Evolutionary conservation across 805 yeast species (phyloP).

Genomic region (Kodamaea nitidulidarum): DNA sequence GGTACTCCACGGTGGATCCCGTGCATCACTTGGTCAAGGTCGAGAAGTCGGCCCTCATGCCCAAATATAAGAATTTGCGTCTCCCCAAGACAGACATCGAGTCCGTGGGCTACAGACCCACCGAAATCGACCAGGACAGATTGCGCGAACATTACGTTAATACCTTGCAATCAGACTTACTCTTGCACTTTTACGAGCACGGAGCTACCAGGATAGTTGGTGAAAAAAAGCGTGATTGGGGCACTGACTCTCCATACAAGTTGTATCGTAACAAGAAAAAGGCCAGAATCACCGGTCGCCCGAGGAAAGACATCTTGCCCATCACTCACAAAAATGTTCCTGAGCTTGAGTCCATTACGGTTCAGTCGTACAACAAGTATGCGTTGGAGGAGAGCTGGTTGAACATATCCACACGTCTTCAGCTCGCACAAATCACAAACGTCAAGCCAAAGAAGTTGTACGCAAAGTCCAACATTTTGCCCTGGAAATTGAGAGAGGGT

Average conservation of each 20-base stretch:
- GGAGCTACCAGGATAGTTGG: constrained; percentile 54
- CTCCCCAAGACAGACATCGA: constrained; percentile 69
- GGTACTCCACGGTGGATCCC: constrained; percentile 73
- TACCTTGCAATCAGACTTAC: constrained; percentile 70
- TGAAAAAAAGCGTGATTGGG: constrained; percentile 77
- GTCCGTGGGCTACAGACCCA: constrained; percentile 75
- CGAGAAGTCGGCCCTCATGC: constrained; percentile 69
- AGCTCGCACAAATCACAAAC: constrained; percentile 92
- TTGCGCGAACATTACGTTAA: constrained; percentile 70
- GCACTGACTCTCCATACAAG: constrained; percentile 83
- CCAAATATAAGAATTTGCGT: constrained; percentile 66
- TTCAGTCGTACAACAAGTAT: constrained; percentile 73
- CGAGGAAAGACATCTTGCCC: constrained; percentile 70
- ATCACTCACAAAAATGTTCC: constrained; percentile 72
- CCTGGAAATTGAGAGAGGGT: constrained; percentile 85
- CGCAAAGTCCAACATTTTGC: constrained; percentile 74
- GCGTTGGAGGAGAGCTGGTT: constrained; percentile 68
- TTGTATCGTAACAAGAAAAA: constrained; percentile 72
- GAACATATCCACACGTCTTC: constrained; percentile 72
- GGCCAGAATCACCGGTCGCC: constrained; percentile 71
- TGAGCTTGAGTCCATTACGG: constrained; percentile 55
- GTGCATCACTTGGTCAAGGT: constrained; percentile 86
- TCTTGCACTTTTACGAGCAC: constrained; percentile 75
- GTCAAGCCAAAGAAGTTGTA: constrained; percentile 69
- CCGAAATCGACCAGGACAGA: constrained; percentile 73